Conservation (phyloP, 208 protist genomes). For the Acanthamoeba comandoni region DNA sequence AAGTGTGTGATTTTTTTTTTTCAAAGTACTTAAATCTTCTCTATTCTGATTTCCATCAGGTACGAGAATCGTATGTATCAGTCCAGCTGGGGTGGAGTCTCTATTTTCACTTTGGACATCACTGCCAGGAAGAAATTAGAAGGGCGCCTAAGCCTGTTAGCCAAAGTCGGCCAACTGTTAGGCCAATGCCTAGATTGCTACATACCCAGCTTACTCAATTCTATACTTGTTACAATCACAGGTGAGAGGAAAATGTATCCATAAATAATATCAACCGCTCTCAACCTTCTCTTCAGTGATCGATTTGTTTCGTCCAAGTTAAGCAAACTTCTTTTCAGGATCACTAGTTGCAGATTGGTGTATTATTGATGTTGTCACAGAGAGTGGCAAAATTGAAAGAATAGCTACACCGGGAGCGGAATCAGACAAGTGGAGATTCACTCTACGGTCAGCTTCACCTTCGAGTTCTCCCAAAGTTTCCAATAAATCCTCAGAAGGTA, state of each 20-base stretch:
- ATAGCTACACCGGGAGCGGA: conserved; percentile 4
- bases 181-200: conserved; percentile 9
- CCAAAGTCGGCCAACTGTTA: not conserved
- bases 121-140: conserved; percentile 15
- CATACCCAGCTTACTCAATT: conserved; percentile 11
- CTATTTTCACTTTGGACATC: conserved; percentile 11
- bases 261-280: too few relatives aligned
- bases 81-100: not conserved
- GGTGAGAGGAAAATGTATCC: too few relatives aligned
- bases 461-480: too few relatives aligned
- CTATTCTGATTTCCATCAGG: too few relatives aligned
- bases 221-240: too few relatives aligned
- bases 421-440: conserved; percentile 46
- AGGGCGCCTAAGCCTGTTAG: not conserved
- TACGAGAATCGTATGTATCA: conserved; percentile 35
- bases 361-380: not conserved
- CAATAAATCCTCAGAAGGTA: too few relatives aligned
- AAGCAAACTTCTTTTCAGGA: too few relatives aligned
- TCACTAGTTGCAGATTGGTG: conserved; percentile 51
- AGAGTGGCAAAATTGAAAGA: not conserved
- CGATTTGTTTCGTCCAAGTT: too few relatives aligned
- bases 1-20: too few relatives aligned
- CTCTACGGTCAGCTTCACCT: too few relatives aligned
- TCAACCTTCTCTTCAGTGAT: too few relatives aligned
- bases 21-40: too few relatives aligned